Conservation (phyloP, 108 stramenopile genomes). For the Fistulifera solaris region DNA sequence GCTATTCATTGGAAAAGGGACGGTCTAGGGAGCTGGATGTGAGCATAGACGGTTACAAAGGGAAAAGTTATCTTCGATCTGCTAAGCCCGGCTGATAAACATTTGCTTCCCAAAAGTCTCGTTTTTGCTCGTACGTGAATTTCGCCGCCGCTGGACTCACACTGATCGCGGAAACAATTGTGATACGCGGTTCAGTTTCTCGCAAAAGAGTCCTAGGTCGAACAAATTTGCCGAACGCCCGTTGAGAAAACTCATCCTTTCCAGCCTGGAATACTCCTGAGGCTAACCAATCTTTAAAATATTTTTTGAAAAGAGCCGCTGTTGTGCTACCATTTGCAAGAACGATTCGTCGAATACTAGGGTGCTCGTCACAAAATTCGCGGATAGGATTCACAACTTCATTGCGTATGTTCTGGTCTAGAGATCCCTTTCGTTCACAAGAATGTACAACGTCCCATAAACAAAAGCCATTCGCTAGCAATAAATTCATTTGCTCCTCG, state of each 20-base stretch:
- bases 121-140: constrained; percentile 56
- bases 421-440: constrained; percentile 42
- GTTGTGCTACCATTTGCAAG: constrained; percentile 67
- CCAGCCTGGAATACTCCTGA: constrained; percentile 32
- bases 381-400: constrained; percentile 58
- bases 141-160: constrained; percentile 69
- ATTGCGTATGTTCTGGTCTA: constrained; percentile 52
- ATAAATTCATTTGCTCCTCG: constrained; percentile 36
- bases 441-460: constrained; percentile 71
- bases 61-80: constrained; percentile 17
- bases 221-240: constrained; percentile 22
- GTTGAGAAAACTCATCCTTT: constrained; percentile 32
- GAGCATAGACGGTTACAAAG: too few relatives aligned
- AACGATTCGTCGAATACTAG: constrained; percentile 48
- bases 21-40: too few relatives aligned
- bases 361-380: constrained; percentile 41
- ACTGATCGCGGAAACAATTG: constrained; percentile 32
- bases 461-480: constrained; percentile 59
- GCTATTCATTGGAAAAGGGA: too few relatives aligned
- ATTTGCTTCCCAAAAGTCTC: constrained; percentile 57
- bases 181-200: constrained; percentile 4
- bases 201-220: background rate
- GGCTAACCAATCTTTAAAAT: constrained; percentile 55
- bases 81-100: constrained; percentile 59
- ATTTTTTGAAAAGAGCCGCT: constrained; percentile 41